Evolutionary conservation across 441 rosid genomes (phyloP).

Genomic region (Arabidopsis hybrid): DNA sequence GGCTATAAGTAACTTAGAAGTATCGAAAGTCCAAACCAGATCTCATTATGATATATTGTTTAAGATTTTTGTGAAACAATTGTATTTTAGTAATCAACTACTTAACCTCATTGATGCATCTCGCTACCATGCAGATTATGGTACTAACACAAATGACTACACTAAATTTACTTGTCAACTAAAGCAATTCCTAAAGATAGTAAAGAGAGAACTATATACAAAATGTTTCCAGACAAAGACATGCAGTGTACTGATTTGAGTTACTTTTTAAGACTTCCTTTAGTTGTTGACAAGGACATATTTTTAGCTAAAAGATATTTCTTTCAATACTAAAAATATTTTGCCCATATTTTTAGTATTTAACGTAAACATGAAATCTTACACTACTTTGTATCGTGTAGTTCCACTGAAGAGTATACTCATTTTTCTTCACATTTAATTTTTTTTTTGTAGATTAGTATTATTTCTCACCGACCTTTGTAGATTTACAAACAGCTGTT

Average conservation of each 20-base stretch:
- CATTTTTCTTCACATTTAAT: background rate
- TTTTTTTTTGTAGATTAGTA: background rate
- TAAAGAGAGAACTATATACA: background rate
- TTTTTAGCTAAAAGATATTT: background rate
- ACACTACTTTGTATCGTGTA: background rate
- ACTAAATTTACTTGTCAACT: background rate
- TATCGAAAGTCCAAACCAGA: background rate
- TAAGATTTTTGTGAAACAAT: background rate
- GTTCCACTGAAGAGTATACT: background rate
- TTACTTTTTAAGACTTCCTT: too few relatives aligned
- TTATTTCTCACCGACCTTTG: background rate
- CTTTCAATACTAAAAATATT: background rate
- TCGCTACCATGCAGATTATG: background rate
- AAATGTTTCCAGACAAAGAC: too few relatives aligned
- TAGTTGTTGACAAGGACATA: background rate
- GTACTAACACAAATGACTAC: background rate
- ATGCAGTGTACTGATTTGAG: background rate
- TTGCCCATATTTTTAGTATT: background rate
- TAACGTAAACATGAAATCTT: background rate
- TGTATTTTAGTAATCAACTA: background rate
- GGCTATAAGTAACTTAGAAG: slow-evolving; percentile 3
- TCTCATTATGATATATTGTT: slow-evolving; percentile 6
- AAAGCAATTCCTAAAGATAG: background rate
- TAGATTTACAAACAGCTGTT: background rate
- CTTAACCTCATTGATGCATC: background rate